phyloP scores from a whole-genome alignment of 495 filamentous ascomycete genomes.

The Friedmanniomyces simplex region DNA sequence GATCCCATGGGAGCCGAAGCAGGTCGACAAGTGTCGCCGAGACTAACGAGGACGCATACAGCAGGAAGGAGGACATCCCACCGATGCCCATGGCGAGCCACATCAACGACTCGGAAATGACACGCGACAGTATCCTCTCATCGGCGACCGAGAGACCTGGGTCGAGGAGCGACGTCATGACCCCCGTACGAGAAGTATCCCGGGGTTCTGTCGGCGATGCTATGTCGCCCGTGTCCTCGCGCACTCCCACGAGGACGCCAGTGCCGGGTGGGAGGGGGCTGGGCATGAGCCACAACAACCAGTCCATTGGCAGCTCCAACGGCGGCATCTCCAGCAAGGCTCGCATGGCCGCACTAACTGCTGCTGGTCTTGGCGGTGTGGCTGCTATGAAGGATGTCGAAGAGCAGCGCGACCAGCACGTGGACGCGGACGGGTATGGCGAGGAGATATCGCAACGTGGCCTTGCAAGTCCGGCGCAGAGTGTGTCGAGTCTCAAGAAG shows the following conservation, averaged over 20 bases:
- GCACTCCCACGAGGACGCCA: conserved; percentile 37
- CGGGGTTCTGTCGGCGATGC: conserved; percentile 43
- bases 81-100: conserved; percentile 82
- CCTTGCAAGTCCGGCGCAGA: conserved; percentile 75
- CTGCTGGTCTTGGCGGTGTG: conserved; percentile 31
- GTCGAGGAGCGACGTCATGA: conserved; percentile 41
- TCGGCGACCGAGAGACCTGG: conserved; percentile 63
- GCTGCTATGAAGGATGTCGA: conserved; percentile 23
- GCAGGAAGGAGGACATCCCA: conserved; percentile 43
- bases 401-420: conserved; percentile 21
- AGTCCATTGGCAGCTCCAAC: conserved; percentile 37
- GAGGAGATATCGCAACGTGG: conserved; percentile 38
- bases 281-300: conserved; percentile 48
- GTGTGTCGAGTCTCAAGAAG: conserved; percentile 62
- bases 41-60: conserved; percentile 22
- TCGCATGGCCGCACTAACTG: conserved; percentile 31
- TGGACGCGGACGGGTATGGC: conserved; percentile 27
- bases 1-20: conserved; percentile 41
- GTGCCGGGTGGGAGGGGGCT: conserved; percentile 41
- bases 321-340: conserved; percentile 35
- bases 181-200: conserved; percentile 46
- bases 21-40: conserved; percentile 46
- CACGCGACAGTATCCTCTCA: conserved; percentile 78
- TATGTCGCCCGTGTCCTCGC: conserved; percentile 38
- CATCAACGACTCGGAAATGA: conserved; percentile 72